Evolutionary conservation across 768 basidiomycete genomes (phyloP), one percentile per base, ranked within the genome.

Genomic region (Pleurotus pulmonarius): DNA sequence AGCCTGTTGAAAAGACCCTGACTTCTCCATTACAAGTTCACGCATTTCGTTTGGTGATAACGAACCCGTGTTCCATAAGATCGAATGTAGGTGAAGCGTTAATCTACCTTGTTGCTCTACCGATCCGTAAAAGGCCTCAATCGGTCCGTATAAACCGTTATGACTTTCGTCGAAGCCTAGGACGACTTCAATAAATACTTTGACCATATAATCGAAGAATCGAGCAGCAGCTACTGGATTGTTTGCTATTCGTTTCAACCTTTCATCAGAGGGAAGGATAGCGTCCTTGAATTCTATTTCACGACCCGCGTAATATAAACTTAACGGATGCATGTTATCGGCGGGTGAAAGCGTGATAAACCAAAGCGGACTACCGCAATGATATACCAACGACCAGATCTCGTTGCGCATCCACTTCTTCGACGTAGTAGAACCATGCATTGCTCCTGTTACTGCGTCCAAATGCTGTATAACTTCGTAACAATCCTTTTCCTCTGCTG

Each of bases 381-480:
- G 38, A 15, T 39, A 39, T 39, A 39, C 15, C 15, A 39, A 15
- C 7, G 38, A 39, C 38, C 38, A 39, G 7, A 39, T 39, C 15
- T 39, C 38, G 15, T 15, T 39, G 15, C 38, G 38, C 38, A 8
- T 7, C 8, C 15, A 39, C 15, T 39, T 39, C 15, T 39, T 39
- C 7, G 51, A 60, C 0, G 67, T 63, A 1, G 62, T 47, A 0
- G 69, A 69, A 1, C 68, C 67, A 29, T 61, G 46, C 4, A 69
- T 64, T 15, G 66, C 55, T 1, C 60, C 61, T 0, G 58, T 63
- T 0, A 73, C 51, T 49, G 61, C 60, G 56, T 71, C 65, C 11
- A 76, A 34, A 29, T 70, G 67, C 12, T 61, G 20, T 0, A 70
- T 22, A 0, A 71, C 8, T 3, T 58, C 41, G 55, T 63, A 70